Evolutionary conservation across 257 asterid species (phyloP).

Genomic region (Solanum neorickii): DNA sequence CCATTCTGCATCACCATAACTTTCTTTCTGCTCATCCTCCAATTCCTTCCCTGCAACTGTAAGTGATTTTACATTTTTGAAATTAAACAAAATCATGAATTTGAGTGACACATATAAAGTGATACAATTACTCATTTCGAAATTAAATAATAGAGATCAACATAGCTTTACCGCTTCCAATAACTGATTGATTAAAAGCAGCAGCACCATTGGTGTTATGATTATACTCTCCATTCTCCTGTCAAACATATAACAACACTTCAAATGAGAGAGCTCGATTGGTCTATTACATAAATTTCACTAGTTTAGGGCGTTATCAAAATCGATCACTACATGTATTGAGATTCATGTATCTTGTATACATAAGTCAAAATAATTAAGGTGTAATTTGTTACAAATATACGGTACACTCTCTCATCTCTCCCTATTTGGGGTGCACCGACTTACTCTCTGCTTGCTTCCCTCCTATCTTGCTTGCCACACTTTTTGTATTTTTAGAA

Average conservation of each 20-base stretch:
- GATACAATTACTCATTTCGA: background rate
- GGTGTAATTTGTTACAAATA: no score
- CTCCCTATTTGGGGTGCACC: no score
- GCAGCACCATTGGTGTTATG: constrained; percentile 25
- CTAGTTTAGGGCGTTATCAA: no score
- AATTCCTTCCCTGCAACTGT: constrained; percentile 48
- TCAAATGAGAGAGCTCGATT: no score
- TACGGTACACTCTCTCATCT: no score
- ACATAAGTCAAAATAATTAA: no score
- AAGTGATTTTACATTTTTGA: background rate
- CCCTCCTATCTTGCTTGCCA: no score
- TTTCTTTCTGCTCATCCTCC: constrained; percentile 52
- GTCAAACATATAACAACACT: background rate
- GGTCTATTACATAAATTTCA: background rate
- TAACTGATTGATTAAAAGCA: constrained; percentile 25
- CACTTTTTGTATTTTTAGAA: fast-evolving
- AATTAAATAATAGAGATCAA: background rate
- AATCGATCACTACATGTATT: no score
- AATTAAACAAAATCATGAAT: background rate
- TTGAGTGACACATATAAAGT: background rate
- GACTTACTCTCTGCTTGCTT: no score
- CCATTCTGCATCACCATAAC: constrained; percentile 53
- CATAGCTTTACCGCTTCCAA: constrained; percentile 47
- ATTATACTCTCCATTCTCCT: constrained; percentile 41
- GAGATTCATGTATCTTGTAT: no score